A percentile compares a stretch with the other conserved stretches of the same genome.
phyloP scores from a whole-genome alignment of 2,329 filamentous ascomycete genomes.

The Fusarium piperis region DNA sequence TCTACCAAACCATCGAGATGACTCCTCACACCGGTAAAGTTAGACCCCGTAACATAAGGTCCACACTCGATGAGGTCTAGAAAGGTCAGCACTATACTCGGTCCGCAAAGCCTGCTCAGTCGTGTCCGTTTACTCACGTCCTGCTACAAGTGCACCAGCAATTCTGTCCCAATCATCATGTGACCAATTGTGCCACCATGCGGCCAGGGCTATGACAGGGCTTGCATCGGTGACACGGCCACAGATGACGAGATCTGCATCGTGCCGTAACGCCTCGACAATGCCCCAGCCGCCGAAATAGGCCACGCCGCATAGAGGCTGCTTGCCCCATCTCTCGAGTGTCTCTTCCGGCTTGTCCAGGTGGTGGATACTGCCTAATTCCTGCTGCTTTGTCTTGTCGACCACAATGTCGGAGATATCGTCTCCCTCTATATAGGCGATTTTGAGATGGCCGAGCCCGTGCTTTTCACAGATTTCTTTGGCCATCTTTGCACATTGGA shows the following conservation, averaged over 20 bases:
- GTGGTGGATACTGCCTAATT: neutral
- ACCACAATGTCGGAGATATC: too few species aligned
- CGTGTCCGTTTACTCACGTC: conserved; percentile 6
- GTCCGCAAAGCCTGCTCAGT: neutral
- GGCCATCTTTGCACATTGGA: too few species aligned
- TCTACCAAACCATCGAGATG: conserved; percentile 39
- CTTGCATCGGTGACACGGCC: neutral
- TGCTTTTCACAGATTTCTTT: neutral
- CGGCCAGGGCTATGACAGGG: conserved; percentile 7
- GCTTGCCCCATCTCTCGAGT: neutral
- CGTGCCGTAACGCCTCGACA: neutral
- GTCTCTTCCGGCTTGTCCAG: neutral
- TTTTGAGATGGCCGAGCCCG: neutral
- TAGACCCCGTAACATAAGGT: conserved; percentile 12
- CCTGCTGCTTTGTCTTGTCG: too few species aligned
- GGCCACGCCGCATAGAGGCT: neutral
- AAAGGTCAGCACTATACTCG: neutral
- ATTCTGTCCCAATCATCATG: conserved; percentile 10
- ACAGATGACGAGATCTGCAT: neutral
- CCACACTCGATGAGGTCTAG: neutral
- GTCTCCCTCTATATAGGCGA: neutral
- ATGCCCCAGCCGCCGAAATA: neutral
- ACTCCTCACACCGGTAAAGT: conserved; percentile 22
- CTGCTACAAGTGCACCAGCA: conserved; percentile 13
- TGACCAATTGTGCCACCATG: conserved; percentile 19